Percentiles rank a stretch among this genome's conserved stretches.
Evolutionary conservation across 1,139 yeast genomes (phyloP).

Genomic region (Scheffersomyces segobiensis): DNA sequence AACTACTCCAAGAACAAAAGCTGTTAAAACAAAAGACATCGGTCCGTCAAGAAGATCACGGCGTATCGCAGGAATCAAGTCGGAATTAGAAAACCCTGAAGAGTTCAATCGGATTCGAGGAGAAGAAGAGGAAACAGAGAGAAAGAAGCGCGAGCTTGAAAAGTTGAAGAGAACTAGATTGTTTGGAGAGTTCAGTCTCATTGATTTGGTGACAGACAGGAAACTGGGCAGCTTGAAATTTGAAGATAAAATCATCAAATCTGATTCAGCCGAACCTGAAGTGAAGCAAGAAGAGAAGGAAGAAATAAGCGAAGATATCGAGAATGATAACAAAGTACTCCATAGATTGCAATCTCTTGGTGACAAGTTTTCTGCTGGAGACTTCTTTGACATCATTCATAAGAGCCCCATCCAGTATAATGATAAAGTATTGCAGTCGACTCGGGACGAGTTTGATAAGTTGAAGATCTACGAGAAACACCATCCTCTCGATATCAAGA

Average conservation of each 20-base stretch:
- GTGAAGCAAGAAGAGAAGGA: conserved; percentile 6
- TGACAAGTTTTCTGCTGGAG: conserved; percentile 71
- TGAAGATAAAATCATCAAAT: conserved; percentile 27
- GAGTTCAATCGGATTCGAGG: conserved; percentile 33
- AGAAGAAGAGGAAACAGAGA: conserved; percentile 36
- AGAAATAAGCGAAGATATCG: conserved; percentile 14
- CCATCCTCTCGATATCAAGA: conserved; percentile 69
- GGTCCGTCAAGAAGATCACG: conserved; percentile 64
- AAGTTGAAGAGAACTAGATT: conserved; percentile 54
- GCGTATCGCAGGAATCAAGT: conserved; percentile 62
- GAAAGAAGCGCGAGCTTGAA: conserved; percentile 47
- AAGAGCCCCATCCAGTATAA: conserved; percentile 23
- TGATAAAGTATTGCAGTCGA: conserved; percentile 40
- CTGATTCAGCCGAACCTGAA: conserved; percentile 6
- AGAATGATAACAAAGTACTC: conserved; percentile 35
- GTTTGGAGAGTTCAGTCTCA: conserved; percentile 60
- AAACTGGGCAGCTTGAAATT: conserved; percentile 36
- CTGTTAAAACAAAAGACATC: conserved; percentile 24
- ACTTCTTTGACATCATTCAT: conserved; percentile 60
- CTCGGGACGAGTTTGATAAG: conserved; percentile 54
- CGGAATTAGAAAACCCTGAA: conserved; percentile 39
- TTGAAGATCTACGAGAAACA: conserved; percentile 54
- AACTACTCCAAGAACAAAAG: conserved; percentile 8
- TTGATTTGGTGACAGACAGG: conserved; percentile 54
- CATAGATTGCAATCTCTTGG: conserved; percentile 46